Percentiles rank a stretch among this genome's conserved stretches.
phyloP scores from a whole-genome alignment of 345 rosid genomes.

The Iberis pinnata region DNA sequence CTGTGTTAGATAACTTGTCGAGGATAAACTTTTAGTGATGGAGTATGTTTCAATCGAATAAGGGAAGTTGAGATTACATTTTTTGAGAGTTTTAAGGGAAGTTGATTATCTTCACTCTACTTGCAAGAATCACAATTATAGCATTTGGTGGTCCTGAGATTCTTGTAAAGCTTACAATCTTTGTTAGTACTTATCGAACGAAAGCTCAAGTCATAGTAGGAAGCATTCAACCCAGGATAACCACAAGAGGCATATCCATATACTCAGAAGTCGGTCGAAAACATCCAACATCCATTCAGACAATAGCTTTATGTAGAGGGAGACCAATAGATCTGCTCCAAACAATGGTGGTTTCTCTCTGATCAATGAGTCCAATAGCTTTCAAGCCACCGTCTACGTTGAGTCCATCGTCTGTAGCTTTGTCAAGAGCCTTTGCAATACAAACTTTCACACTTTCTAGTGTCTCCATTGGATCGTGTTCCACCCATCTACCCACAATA shows the following conservation, averaged over 20 bases:
- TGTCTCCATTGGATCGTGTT: conserved; percentile 88
- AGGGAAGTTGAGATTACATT: no score
- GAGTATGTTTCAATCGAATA: no score
- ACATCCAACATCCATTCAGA: conserved; percentile 99
- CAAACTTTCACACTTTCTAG: conserved; percentile 75
- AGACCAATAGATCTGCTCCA: conserved; percentile 84
- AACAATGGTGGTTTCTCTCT: conserved; percentile 78
- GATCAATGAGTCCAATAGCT: conserved; percentile 87
- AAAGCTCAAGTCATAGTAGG: conserved; percentile 81
- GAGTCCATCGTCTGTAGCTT: conserved; percentile 76
- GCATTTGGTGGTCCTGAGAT: conserved; percentile 58
- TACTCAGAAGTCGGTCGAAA: conserved; percentile 92
- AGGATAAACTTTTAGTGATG: no score
- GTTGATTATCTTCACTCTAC: conserved; percentile 39
- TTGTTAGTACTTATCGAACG: conserved; percentile 69
- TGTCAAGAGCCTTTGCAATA: conserved; percentile 72
- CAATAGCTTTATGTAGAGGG: conserved; percentile 84
- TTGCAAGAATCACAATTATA: conserved; percentile 94
- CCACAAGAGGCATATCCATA: conserved; percentile 33
- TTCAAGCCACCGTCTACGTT: conserved; percentile 79
- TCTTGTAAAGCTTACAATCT: conserved; percentile 83
- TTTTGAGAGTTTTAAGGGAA: neutral
- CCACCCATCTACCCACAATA: conserved; percentile 64
- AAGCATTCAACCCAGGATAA: conserved; percentile 66
- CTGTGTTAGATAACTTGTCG: no score